A percentile compares a stretch with the other conserved stretches of the same genome.
Evolutionary conservation across 2,329 filamentous ascomycete species (phyloP).

Genomic region (Colletotrichum plurivorum): DNA sequence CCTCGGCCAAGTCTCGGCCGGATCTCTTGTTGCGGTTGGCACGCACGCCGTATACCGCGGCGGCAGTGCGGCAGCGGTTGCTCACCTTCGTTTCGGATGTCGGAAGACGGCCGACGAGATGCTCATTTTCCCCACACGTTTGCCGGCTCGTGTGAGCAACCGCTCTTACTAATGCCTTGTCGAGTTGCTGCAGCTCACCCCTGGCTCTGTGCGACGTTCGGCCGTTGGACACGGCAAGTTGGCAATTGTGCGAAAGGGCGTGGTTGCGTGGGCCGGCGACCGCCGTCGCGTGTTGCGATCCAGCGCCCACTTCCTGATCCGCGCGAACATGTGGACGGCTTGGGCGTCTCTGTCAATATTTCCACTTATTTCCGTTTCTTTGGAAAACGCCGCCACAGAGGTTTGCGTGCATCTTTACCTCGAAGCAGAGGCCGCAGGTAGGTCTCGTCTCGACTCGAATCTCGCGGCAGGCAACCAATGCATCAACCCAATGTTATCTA

Average conservation of each 20-base stretch:
- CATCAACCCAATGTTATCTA: constrained; percentile 13
- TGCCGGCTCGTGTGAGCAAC: constrained; percentile 26
- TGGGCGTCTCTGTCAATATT: neutral
- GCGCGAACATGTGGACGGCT: neutral
- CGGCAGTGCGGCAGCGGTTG: neutral
- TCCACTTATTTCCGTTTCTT: constrained; percentile 23
- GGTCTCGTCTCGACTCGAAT: neutral
- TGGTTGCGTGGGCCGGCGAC: neutral
- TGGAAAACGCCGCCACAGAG: neutral
- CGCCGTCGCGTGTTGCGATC: neutral
- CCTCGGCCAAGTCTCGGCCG: constrained; percentile 23
- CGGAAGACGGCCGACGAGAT: constrained; percentile 10
- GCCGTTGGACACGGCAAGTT: neutral
- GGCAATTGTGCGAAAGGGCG: neutral
- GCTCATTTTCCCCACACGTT: constrained; percentile 5
- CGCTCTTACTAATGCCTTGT: neutral
- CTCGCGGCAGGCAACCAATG: constrained; percentile 17
- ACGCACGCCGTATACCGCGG: constrained; percentile 2
- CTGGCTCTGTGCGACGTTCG: neutral
- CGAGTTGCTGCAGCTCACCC: neutral
- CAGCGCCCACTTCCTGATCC: neutral
- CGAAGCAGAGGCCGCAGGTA: neutral
- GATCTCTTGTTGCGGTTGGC: constrained; percentile 32
- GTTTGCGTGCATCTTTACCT: neutral
- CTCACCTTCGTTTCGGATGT: neutral